Evolutionary conservation across 2,329 filamentous ascomycete species (phyloP).

Genomic region (Rachicladosporium sp.): DNA sequence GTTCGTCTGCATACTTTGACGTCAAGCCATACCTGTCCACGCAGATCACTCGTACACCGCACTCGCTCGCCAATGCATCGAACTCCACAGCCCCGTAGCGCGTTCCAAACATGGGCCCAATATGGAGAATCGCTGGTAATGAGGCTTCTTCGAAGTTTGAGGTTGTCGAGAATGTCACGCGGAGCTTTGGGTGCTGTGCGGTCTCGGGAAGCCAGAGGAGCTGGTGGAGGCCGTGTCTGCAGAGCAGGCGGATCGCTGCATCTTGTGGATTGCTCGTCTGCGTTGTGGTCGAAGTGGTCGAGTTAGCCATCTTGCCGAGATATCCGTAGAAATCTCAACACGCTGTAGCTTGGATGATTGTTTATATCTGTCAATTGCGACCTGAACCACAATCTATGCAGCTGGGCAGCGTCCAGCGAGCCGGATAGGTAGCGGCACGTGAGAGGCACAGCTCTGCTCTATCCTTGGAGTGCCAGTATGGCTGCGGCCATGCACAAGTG

Average conservation of each 20-base stretch:
- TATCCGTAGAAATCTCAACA: too few relatives aligned
- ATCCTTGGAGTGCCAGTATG: too few relatives aligned
- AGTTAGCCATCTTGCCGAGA: too few relatives aligned
- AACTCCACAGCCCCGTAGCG: slow-evolving; percentile 20
- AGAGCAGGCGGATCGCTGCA: slow-evolving; percentile 8
- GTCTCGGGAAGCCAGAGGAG: slow-evolving; percentile 16
- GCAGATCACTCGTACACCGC: slow-evolving; percentile 26
- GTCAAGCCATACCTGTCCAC: slow-evolving; percentile 26
- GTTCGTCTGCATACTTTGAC: not conserved
- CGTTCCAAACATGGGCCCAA: slow-evolving; percentile 27
- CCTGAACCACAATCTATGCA: too few relatives aligned
- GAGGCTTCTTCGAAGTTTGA: slow-evolving; percentile 16
- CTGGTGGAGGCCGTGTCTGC: slow-evolving; percentile 14
- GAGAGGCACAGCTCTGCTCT: too few relatives aligned
- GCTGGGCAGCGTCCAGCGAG: too few relatives aligned
- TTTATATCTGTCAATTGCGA: too few relatives aligned
- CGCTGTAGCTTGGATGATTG: too few relatives aligned
- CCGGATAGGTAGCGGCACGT: too few relatives aligned
- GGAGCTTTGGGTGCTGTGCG: slow-evolving; percentile 11
- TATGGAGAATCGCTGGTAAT: slow-evolving; percentile 25
- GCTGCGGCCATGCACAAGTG: too few relatives aligned
- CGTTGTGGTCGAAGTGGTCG: too few relatives aligned
- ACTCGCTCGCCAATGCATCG: slow-evolving; percentile 20
- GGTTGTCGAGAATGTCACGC: slow-evolving; percentile 21
- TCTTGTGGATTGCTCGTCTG: not conserved